phyloP scores from a whole-genome alignment of 2,329 filamentous ascomycete species.

The Lojkania enalia region DNA sequence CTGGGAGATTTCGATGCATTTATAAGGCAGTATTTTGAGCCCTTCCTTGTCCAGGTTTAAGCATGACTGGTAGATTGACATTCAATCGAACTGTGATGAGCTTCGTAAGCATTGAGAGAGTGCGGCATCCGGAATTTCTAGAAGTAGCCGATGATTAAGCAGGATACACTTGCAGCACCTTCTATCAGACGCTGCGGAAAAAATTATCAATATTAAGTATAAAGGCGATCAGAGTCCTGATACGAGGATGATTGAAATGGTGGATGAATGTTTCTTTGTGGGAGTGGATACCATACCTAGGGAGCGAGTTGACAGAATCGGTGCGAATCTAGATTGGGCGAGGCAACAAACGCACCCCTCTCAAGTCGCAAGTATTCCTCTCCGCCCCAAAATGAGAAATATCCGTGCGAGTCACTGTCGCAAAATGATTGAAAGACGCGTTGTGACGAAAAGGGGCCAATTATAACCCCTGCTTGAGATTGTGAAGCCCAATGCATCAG shows the following conservation, averaged over 20 bases:
- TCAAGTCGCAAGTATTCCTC: too few species aligned
- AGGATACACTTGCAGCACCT: conserved; percentile 4
- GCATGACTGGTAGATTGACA: background rate
- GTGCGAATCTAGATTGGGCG: background rate
- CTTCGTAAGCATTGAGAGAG: background rate
- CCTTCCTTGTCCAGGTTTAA: background rate
- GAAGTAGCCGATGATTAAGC: background rate
- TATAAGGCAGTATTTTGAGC: conserved; percentile 1
- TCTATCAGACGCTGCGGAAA: background rate
- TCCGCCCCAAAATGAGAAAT: too few species aligned
- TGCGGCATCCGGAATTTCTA: background rate
- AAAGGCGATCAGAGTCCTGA: too few species aligned
- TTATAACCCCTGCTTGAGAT: too few species aligned
- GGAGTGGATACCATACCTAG: background rate
- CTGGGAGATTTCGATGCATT: background rate
- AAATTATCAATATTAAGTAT: too few species aligned
- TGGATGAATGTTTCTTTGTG: background rate
- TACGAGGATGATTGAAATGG: too few species aligned
- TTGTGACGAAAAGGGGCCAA: too few species aligned
- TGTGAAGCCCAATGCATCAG: too few species aligned
- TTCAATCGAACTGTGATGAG: background rate
- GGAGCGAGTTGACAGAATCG: background rate
- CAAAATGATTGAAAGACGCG: too few species aligned
- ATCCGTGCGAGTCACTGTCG: too few species aligned
- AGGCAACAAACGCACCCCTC: background rate